Evolutionary conservation across 2,329 filamentous ascomycete genomes (phyloP), one percentile per base, ranked within the genome.

Genomic region (Rutstroemia sp.): DNA sequence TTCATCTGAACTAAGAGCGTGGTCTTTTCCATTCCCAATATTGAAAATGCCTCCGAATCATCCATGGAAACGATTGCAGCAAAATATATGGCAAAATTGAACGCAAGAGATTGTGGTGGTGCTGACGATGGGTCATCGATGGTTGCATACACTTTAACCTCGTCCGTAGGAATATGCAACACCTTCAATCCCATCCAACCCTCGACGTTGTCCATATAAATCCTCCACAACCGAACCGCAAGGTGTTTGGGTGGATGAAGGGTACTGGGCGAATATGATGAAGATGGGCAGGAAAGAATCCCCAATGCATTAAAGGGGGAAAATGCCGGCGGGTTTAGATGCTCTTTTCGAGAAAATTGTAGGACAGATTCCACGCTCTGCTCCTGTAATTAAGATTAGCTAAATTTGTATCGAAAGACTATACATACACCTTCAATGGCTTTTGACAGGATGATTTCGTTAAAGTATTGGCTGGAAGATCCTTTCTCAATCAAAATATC

Each of bases 201-300:
- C 14, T 89, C 86, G 14, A 89, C 84, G 47, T 87, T 87, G 60
- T 87, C 82, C 60, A 83, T 79, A 68, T 81, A 89, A 10, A 82
- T 74, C 49, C 81, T 77, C 86, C 86, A 89, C 54, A 88, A 34
- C 25, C 47, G 37, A 12, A 51, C 19, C 8, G 54, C 54, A 39
- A 47, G 25, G 37, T 17, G 25, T 17, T 14, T 47, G 25, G 17
- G 14, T 4, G 45, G 45, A 27, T 47, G 45, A n/a, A 27, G 16
- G 27, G 14, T 48, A 51, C 47, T 2, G 7, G 54, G 54, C 8
- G 25, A 19, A 4, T 38, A 14, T 4, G 45, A 47, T 23, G 16
- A 21, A 8, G 16, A 25, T 23, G 45, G 45, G 21, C 14, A 25
- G 21, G 45, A 47, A 6, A 47, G 45, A 17, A 47, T 47, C 21